Conservation (phyloP, 805 yeast genomes). For the Candida tammaniensis region DNA sequence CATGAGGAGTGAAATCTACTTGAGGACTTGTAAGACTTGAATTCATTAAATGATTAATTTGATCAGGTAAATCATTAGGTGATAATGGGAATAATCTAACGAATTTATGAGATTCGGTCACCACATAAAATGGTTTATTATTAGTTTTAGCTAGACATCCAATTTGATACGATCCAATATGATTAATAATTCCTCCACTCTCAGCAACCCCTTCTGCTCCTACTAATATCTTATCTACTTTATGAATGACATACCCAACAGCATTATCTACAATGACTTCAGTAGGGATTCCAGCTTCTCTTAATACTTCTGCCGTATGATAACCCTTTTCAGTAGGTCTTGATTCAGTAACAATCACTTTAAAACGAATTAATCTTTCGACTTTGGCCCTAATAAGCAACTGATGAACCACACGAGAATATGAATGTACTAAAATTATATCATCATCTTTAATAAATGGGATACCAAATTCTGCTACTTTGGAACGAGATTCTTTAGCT, state of each 20-base stretch:
- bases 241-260: constrained; percentile 87
- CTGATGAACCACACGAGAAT: constrained; percentile 83
- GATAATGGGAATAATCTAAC: constrained; percentile 94
- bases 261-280: constrained; percentile 88
- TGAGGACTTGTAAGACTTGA: constrained; percentile 31
- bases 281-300: constrained; percentile 77
- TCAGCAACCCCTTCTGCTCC: constrained; percentile 99
- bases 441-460: constrained; percentile 94
- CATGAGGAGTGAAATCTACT: constrained; percentile 94
- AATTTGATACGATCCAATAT: constrained; percentile 90
- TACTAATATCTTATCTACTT: constrained; percentile 88
- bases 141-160: constrained; percentile 90
- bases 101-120: constrained; percentile 92
- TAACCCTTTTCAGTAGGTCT: constrained; percentile 78
- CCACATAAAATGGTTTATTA: constrained; percentile 90
- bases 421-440: constrained; percentile 83
- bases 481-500: constrained; percentile 85
- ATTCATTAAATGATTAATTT: constrained; percentile 22
- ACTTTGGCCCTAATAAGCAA: constrained; percentile 73
- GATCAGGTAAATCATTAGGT: constrained; percentile 81
- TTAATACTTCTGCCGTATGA: constrained; percentile 65
- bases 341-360: constrained; percentile 91
- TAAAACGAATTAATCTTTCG: constrained; percentile 71
- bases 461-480: constrained; percentile 82
- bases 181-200: constrained; percentile 96